phyloP scores from a whole-genome alignment of 2,329 filamentous ascomycete species.

The Apiospora marii region DNA sequence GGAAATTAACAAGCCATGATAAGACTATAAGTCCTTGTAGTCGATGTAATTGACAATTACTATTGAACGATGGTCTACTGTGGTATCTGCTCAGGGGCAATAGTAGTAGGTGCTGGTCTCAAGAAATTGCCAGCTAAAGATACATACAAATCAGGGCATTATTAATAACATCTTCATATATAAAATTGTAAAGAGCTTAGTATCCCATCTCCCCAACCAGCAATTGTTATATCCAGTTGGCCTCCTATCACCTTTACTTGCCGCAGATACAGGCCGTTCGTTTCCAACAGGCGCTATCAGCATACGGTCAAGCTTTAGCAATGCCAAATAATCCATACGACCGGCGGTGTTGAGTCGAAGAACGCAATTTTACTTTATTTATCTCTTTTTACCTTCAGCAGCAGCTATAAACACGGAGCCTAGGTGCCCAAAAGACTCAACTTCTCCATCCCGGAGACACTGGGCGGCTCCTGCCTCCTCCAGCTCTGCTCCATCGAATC shows the following conservation, averaged over 20 bases:
- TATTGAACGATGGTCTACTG: too few species aligned
- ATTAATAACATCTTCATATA: neutral
- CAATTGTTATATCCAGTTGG: neutral
- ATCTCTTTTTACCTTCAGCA: neutral
- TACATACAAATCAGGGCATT: neutral
- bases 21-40: too few species aligned
- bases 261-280: neutral
- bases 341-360: neutral
- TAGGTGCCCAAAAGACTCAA: conserved; percentile 57
- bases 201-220: neutral
- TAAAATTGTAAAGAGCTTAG: too few species aligned
- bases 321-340: neutral
- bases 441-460: conserved; percentile 57
- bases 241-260: too few species aligned
- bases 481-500: conserved; percentile 57
- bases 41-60: too few species aligned
- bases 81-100: neutral
- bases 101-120: neutral
- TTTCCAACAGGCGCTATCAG: neutral
- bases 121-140: neutral
- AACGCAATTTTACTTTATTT: neutral
- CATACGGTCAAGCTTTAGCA: too few species aligned
- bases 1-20: too few species aligned
- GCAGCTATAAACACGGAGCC: neutral
- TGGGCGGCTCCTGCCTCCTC: conserved; percentile 56